These are phyloP conservation scores for Moesziomyces aphidis DNA, from an alignment of 1,284 basidiomycete genomes.

Conservation along the genomic window DNA sequence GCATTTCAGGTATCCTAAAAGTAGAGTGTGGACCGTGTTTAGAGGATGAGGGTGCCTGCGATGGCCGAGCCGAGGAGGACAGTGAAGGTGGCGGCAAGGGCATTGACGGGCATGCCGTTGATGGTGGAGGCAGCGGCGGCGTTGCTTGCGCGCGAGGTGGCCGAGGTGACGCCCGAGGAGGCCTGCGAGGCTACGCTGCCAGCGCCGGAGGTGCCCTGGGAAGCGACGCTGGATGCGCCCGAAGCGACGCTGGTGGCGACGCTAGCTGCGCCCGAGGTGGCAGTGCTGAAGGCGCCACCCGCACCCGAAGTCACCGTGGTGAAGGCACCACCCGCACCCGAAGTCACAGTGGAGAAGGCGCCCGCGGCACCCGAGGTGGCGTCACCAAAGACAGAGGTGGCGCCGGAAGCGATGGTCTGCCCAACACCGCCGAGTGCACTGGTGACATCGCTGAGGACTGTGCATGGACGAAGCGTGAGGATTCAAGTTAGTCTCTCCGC, in stretches of 20 bases:
- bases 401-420: conserved; percentile 9
- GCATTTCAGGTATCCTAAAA: not conserved
- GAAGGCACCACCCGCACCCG: conserved; percentile 2
- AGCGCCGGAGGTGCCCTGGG: not conserved
- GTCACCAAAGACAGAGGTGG: conserved; percentile 4
- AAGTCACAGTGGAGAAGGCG: not conserved
- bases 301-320: conserved; percentile 3
- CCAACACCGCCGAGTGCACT: conserved; percentile 10
- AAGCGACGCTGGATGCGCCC: conserved; percentile 3
- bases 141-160: not conserved
- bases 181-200: not conserved
- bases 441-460: conserved; percentile 14
- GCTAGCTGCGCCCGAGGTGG: conserved; percentile 6
- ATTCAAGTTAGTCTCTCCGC: too few relatives aligned
- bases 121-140: not conserved
- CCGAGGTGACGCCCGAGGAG: not conserved
- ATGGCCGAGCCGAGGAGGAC: conserved; percentile 21
- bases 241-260: conserved; percentile 4
- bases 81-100: conserved; percentile 3
- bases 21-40: not conserved
- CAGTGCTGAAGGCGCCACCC: not conserved
- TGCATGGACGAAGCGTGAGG: not conserved
- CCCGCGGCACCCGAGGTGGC: conserved; percentile 9
- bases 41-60: conserved; percentile 27
- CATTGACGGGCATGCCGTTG: conserved; percentile 8